A percentile compares a stretch with the other conserved stretches of the same genome.
Evolutionary conservation across 108 stramenopile genomes (phyloP).

Genomic region (Cyclotella cryptica): DNA sequence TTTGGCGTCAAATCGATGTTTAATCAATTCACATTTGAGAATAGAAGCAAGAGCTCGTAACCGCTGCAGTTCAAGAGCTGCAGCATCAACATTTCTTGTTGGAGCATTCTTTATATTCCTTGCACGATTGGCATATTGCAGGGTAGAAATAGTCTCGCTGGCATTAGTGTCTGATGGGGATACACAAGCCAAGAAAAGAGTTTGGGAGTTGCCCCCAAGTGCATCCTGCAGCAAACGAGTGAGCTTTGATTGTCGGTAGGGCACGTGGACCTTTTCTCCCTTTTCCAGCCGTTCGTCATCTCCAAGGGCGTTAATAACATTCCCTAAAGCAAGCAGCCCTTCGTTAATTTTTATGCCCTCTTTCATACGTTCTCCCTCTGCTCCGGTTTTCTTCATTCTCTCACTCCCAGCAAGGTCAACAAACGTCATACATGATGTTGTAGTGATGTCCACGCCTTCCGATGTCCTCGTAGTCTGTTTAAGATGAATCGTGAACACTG

Average conservation of each 20-base stretch:
- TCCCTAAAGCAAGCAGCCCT: conserved; percentile 96
- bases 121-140: conserved; percentile 96
- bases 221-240: conserved; percentile 96
- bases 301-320: conserved; percentile 97
- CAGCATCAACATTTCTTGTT: conserved; percentile 83
- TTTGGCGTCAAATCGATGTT: conserved; percentile 50
- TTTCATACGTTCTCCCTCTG: conserved; percentile 81
- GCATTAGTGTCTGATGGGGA: conserved; percentile 93
- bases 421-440: conserved; percentile 85
- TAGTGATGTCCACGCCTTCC: conserved; percentile 70
- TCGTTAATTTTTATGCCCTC: conserved; percentile 97
- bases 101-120: conserved; percentile 94
- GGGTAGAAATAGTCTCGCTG: conserved; percentile 93
- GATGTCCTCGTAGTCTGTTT: conserved; percentile 55
- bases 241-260: conserved; percentile 93
- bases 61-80: conserved; percentile 79
- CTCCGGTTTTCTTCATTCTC: conserved; percentile 95
- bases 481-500: conserved; percentile 77
- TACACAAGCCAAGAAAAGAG: conserved; percentile 92
- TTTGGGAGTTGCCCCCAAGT: conserved; percentile 96
- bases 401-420: conserved; percentile 94
- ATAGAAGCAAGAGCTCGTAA: conserved; percentile 67
- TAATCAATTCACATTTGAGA: conserved; percentile 69
- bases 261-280: conserved; percentile 82
- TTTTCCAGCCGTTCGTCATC: conserved; percentile 80